Evolutionary conservation across 176 grass and related monocot species (phyloP), one percentile per base, ranked within the genome.

Genomic region (Eragrostis curvula): DNA sequence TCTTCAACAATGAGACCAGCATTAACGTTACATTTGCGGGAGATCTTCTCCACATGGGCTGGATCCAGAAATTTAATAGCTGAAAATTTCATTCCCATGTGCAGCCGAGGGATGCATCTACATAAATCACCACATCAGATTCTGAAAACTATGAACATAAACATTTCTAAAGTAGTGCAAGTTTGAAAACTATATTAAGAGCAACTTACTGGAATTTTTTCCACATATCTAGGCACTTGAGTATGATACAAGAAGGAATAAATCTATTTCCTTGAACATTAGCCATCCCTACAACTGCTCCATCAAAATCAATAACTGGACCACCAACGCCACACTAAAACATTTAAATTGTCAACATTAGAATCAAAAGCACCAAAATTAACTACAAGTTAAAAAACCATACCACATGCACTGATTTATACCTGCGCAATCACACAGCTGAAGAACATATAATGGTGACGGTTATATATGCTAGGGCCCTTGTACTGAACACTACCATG

Each of bases 1-100:
- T 81, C 14, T 57, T 3, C 2, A 21, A 81, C 78, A 70, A 81
- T 70, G 6, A 81, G 51, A 21, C 78, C 36, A 24, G 39, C 14
- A 18, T 81, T 49, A 14, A 44, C 11, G 8, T 70, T 50, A 27
- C 51, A 70, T 65, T 70, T 44, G 5, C 50, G 65, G 3, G 50
- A 81, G 21, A 70, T 70, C 16, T 42, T 69, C 15, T 81, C 78
- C 2, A 17, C 44, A 69, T 18, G 66, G 56, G 20, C 23, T 9
- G 39, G 65, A 7, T 20, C n/a, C 8, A 68, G 8, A 55, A 69
- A 42, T 5, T 9, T 57, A 28, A 69, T 21, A 9, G 65, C 32
- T 5, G 14, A 13, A 57, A 80, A 28, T 15, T 80, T 80, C 15
- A 70, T 43, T 9, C 36, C 36, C 28, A 68, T 20, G 7, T 70